Evolutionary conservation across 2,329 filamentous ascomycete species (phyloP), one percentile per base, ranked within the genome.

Genomic region (Plenodomus lindquistii): DNA sequence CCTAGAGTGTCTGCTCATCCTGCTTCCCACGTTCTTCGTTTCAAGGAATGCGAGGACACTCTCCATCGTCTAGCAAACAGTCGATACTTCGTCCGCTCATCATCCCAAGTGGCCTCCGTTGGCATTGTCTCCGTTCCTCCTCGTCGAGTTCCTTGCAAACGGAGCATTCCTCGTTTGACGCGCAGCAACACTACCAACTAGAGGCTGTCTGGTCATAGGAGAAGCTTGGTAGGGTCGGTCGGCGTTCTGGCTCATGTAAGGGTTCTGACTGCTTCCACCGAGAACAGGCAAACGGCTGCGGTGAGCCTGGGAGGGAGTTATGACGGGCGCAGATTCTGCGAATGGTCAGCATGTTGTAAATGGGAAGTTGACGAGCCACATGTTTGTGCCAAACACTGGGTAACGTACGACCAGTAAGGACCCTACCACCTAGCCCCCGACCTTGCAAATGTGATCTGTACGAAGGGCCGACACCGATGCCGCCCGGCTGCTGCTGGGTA

Each of bases 171-270:
- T 13, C 27, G 15, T 31, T 15, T 31, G 27, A 11, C 27, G 27
- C 11, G 27, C 11, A 15, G 27, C 27, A 31, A 31, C 27, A 31
- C 27, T 15, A 13, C 27, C 27, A 31, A 31, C 27, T 11, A 75
- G 46, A 11, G 69, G 59, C 34, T 70, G 70, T 38, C 72, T 62
- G 29, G 56, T 57, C 16, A 68, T 60, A 1, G 72, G 69, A 10
- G 69, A 66, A 10, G 63, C 55, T 18, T 64, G 65, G 37, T 69
- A 67, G n/a, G 55, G 35, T 18, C 59, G 50, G 19, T 54, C 52
- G 8, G 44, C 40, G 21, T 63, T 53, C 2, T 46, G 50, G 40
- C 46, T 57, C n/a, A 57, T 47, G 15, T 57, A 57, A 6, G 52
- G 51, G 27, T 62, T 63, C 36, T 60, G 63, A 49, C 63, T 65